Evolutionary conservation across 1,284 basidiomycete genomes (phyloP).

Genomic region (Puccinia coronata): DNA sequence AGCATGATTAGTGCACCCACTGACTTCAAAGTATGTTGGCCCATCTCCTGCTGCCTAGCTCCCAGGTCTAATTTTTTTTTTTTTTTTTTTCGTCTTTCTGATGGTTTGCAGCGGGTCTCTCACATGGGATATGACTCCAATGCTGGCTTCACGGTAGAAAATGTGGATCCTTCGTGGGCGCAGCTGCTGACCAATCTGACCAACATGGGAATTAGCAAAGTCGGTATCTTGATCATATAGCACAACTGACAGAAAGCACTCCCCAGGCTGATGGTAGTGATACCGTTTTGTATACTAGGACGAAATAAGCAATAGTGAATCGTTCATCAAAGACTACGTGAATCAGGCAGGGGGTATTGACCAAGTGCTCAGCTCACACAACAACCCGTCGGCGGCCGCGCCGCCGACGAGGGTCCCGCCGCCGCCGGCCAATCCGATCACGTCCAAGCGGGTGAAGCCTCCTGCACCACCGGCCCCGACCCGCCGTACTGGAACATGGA

Average conservation of each 20-base stretch:
- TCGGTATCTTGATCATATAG: neutral
- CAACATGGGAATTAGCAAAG: slow-evolving; percentile 64
- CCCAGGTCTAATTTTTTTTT: no score
- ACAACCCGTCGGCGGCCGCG: slow-evolving; percentile 54
- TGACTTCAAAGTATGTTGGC: slow-evolving; percentile 30
- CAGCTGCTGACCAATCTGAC: slow-evolving; percentile 73
- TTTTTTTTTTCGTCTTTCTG: no score
- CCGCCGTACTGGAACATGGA: neutral
- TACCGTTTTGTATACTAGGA: slow-evolving; percentile 52
- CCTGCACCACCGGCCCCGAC: slow-evolving; percentile 10
- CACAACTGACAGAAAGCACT: neutral
- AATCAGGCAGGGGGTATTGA: slow-evolving; percentile 63
- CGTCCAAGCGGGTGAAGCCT: slow-evolving; percentile 17
- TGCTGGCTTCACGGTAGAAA: slow-evolving; percentile 78
- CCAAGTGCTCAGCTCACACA: slow-evolving; percentile 62
- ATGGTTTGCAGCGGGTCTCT: slow-evolving; percentile 69
- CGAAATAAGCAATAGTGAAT: slow-evolving; percentile 73
- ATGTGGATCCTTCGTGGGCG: slow-evolving; percentile 92
- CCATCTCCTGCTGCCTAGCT: neutral
- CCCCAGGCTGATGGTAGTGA: neutral
- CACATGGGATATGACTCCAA: slow-evolving; percentile 93
- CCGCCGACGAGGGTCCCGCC: slow-evolving; percentile 17
- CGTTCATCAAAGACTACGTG: slow-evolving; percentile 85
- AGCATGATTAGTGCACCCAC: slow-evolving; percentile 44
- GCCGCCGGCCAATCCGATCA: slow-evolving; percentile 10